A percentile compares a stretch with the other conserved stretches of the same genome.
phyloP scores from a whole-genome alignment of 2,329 filamentous ascomycete genomes.

The Hymenoscyphus albidus region DNA sequence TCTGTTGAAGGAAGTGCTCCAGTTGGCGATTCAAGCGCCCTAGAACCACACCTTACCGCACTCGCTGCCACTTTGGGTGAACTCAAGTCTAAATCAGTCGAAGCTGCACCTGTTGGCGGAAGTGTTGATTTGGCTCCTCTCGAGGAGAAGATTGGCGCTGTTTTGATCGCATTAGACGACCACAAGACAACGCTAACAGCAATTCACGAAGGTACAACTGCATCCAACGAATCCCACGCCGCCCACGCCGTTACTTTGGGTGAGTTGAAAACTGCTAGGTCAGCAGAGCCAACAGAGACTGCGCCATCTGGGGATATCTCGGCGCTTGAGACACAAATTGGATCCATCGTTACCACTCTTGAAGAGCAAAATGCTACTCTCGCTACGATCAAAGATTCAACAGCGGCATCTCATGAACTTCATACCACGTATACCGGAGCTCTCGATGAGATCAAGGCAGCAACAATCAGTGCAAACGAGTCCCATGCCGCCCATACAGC shows the following conservation, averaged over 20 bases:
- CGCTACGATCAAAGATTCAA: slow-evolving; percentile 23
- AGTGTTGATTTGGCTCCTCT: slow-evolving; percentile 1
- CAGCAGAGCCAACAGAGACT: not conserved
- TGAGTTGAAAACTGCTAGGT: slow-evolving; percentile 5
- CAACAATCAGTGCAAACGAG: slow-evolving; percentile 15
- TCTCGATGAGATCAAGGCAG: slow-evolving; percentile 20
- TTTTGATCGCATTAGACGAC: slow-evolving; percentile 9
- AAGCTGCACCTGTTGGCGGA: not conserved
- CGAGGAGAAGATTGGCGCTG: slow-evolving; percentile 9
- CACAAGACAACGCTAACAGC: slow-evolving; percentile 10
- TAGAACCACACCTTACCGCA: slow-evolving; percentile 19
- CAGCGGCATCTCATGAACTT: slow-evolving; percentile 13
- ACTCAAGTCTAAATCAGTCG: slow-evolving; percentile 19
- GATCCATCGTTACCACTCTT: slow-evolving; percentile 16
- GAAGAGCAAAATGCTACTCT: slow-evolving; percentile 16
- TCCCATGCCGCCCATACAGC: slow-evolving; percentile 18
- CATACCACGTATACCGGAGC: slow-evolving; percentile 16
- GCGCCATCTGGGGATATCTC: slow-evolving; percentile 2
- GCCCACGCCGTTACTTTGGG: slow-evolving; percentile 7
- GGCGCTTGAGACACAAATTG: slow-evolving; percentile 18
- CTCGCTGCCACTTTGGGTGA: slow-evolving; percentile 18
- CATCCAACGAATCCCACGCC: slow-evolving; percentile 14
- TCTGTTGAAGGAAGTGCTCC: slow-evolving; percentile 11
- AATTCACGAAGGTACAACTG: slow-evolving; percentile 7
- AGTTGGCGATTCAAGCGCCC: slow-evolving; percentile 3